Evolutionary conservation across 192 early-diverging fungal species (phyloP).

Genomic region (Entomortierella parvispora): DNA sequence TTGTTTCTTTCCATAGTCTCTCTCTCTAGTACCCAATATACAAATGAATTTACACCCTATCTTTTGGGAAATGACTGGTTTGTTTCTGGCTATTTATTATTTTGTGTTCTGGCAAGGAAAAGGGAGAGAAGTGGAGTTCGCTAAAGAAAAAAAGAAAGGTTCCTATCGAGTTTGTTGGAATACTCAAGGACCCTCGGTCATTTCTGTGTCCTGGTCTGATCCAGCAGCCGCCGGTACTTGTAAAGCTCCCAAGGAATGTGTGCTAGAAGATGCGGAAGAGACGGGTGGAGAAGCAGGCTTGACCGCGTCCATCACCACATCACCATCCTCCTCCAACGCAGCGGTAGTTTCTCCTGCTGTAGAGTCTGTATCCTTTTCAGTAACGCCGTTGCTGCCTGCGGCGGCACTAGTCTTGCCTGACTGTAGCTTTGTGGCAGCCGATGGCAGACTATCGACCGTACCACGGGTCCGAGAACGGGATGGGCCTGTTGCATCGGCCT

Average conservation of each 20-base stretch:
- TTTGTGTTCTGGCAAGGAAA: too few species aligned
- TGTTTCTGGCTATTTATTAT: too few species aligned
- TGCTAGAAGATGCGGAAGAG: neutral
- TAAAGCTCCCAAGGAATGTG: neutral
- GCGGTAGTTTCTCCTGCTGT: neutral
- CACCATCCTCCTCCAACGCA: constrained; percentile 28
- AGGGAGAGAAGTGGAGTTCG: too few species aligned
- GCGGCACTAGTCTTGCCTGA: neutral
- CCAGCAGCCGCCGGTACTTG: neutral
- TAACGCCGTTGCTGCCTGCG: constrained; percentile 4
- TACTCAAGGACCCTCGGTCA: constrained; percentile 29
- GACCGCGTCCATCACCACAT: constrained; percentile 28
- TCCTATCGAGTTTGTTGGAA: too few species aligned
- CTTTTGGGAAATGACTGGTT: too few species aligned
- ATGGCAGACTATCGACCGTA: constrained; percentile 31
- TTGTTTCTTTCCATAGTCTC: too few species aligned
- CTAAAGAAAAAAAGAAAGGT: too few species aligned
- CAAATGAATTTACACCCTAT: too few species aligned
- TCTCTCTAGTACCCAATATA: too few species aligned
- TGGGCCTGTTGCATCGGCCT: constrained; percentile 5
- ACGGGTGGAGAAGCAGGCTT: constrained; percentile 1
- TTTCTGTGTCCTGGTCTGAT: constrained; percentile 25
- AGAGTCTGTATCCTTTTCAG: neutral
- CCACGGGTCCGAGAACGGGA: constrained; percentile 16
- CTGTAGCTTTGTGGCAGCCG: constrained; percentile 35